Evolutionary conservation across 768 basidiomycete genomes (phyloP), one percentile per base, ranked within the genome.

Genomic region (Trametes meyenii): DNA sequence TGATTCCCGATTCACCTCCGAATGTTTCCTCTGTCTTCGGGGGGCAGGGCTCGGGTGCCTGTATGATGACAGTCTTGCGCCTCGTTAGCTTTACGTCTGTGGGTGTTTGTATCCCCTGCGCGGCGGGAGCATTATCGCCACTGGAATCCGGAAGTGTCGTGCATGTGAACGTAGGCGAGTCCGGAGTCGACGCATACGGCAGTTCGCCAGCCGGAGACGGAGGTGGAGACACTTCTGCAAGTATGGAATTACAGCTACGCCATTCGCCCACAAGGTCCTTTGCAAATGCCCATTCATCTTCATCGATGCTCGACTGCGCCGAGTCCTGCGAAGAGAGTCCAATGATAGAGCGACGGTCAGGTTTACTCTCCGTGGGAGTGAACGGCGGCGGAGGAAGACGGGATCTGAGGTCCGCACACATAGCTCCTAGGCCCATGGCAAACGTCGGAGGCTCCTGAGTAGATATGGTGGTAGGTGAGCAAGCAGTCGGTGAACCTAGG

Each of bases 211-310:
- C 55, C 2, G 62, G 62, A 35, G 62, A 64, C 2, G 53, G 54
- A 5, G 62, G 62, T 12, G 62, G 58, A 0, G 62, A 60, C 8
- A 52, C 23, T 13, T 59, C 58, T 16, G 24, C 44, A 14, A 21
- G 45, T 17, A 29, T 46, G 14, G 49, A 52, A 45, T 43, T 50
- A 49, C 58, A 64, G 0, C 46, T 62, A 43, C 60, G 60, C 42
- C 67, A 64, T 43, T 66, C 63, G 21, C 65, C 70, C 21, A 77
- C 67, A 40, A 78, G 67, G 44, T 72, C 77, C 33, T 67, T 66
- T 17, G 75, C 62, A 46, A 77, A 76, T 3, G 65, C 70, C 76
- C 79, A 77, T 21, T 70, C 78, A 26, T 79, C 68, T 38, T 70
- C 67, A 38, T 70, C 69, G 19, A 55, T 21, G 17, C 36, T 49